Percentiles rank a stretch among this genome's conserved stretches.
phyloP scores from a whole-genome alignment of 805 yeast genomes.

The Yarrowia porcina region DNA sequence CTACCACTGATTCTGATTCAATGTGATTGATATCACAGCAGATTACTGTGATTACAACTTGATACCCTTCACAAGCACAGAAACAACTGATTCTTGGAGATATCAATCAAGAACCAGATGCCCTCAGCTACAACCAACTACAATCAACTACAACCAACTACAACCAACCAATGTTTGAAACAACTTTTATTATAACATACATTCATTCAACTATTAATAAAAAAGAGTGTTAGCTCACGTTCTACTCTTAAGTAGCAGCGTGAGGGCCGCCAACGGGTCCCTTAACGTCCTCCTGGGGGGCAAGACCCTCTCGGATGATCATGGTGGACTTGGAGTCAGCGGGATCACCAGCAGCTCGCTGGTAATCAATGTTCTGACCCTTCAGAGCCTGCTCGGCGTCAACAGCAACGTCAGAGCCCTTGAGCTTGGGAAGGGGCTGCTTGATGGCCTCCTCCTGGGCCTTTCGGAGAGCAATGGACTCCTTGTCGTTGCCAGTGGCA shows the following conservation, averaged over 20 bases:
- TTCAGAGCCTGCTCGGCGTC: constrained; percentile 1
- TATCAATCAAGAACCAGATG: not conserved
- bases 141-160: not conserved
- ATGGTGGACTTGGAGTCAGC: constrained; percentile 20
- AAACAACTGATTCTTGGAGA: no score
- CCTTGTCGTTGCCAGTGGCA: constrained; percentile 17
- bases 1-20: no score
- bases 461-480: not conserved
- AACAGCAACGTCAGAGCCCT: constrained; percentile 2
- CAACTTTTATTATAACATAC: not conserved
- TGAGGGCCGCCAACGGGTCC: constrained; percentile 11
- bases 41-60: no score
- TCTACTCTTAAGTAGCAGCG: not conserved
- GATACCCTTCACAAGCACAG: no score
- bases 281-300: not conserved
- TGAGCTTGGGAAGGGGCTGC: constrained; percentile 11
- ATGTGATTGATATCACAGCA: no score
- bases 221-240: not conserved
- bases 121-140: not conserved
- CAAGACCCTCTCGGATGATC: constrained; percentile 16
- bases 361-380: constrained; percentile 11
- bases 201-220: constrained; percentile 10
- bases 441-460: constrained; percentile 24
- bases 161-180: not conserved
- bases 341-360: constrained; percentile 11